A percentile compares a stretch with the other conserved stretches of the same genome.
phyloP scores from a whole-genome alignment of 352 stramenopile genomes.

The Phytophthora nicotianae region DNA sequence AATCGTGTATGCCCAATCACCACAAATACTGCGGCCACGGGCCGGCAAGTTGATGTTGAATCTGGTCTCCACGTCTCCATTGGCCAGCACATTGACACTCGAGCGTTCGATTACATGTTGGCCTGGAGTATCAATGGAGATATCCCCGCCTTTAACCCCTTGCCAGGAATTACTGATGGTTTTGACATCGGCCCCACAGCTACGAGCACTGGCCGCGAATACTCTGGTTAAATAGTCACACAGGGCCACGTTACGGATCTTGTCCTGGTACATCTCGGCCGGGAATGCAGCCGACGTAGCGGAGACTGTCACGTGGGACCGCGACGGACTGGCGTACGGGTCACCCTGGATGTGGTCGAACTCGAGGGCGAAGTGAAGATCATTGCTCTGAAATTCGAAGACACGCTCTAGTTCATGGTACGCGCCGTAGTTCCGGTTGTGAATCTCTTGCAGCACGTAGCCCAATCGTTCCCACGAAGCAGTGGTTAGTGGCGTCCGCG shows the following conservation, averaged over 20 bases:
- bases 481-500: slow-evolving; percentile 15
- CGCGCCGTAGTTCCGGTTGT: slow-evolving; percentile 84
- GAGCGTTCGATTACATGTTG: slow-evolving; percentile 96
- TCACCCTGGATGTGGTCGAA: slow-evolving; percentile 96
- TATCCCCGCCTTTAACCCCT: slow-evolving; percentile 93
- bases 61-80: slow-evolving; percentile 89
- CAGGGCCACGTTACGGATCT: slow-evolving; percentile 83
- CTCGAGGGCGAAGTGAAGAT: slow-evolving; percentile 78
- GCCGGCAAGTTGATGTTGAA: slow-evolving; percentile 97
- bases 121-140: slow-evolving; percentile 92
- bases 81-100: slow-evolving; percentile 78
- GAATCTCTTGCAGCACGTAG: slow-evolving; percentile 50
- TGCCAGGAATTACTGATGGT: slow-evolving; percentile 77
- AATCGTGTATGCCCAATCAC: slow-evolving; percentile 92
- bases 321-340: slow-evolving; percentile 95
- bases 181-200: slow-evolving; percentile 69
- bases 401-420: slow-evolving; percentile 81
- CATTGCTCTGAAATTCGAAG: slow-evolving; percentile 40
- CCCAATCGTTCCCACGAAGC: slow-evolving; percentile 60
- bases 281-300: slow-evolving; percentile 81
- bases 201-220: slow-evolving; percentile 70
- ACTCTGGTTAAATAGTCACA: slow-evolving; percentile 91
- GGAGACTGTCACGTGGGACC: slow-evolving; percentile 90
- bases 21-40: slow-evolving; percentile 93
- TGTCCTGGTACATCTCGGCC: slow-evolving; percentile 70